Base-by-base conservation (phyloP, 2,329 filamentous ascomycete species). In the Knoxdaviesia capensis region DNA sequence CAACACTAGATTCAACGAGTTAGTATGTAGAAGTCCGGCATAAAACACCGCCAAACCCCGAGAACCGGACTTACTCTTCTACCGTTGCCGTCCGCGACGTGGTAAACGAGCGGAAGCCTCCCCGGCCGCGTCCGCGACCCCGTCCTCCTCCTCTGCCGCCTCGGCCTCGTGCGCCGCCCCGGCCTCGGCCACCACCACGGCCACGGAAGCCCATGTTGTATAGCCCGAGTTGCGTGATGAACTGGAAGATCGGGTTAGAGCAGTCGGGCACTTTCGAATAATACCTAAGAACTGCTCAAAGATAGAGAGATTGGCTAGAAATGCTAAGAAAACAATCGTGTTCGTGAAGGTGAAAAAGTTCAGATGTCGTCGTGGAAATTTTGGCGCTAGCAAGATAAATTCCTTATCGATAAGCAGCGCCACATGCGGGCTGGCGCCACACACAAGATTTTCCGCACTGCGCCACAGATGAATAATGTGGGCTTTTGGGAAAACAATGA, bases 81-180 rank as follows among this genome's bases (percentile, higher is more conserved):
- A 62, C 56, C 41, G 64, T 57, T 37, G 62, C 64, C 43, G 69
- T 46, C 48, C 68, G 59, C 11, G 59, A 57, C 43, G 56, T 63
- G 47, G 65, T 59, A 45, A 70, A 71, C 34, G 57, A 58, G 2
- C 20, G 20, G 32, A 57, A 58, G 20, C 56, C 58, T 43, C 49
- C 44, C 31, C 48, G 39, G 32, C 45, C 47, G 32, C 55, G 9
- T 55, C 58, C 44, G 55, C 59, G 40, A 57, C 50, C 41, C 53
- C 58, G 43, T 50, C 53, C 47, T 50, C 53, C 40, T 57, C 60
- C 45, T 35, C 45, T 33, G 42, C 59, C 61, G 31, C 52, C 54
- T 43, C 59, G 52, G 3, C 44, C 43, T 38, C 47, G 36, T 6
- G 40, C 20, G 6, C 40, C 35, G 1, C 40, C 29, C 30, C 37